Percentiles rank a stretch among this genome's conserved stretches.
Evolutionary conservation across 2,329 filamentous ascomycete species (phyloP).

Genomic region (Colletotrichum tanaceti): DNA sequence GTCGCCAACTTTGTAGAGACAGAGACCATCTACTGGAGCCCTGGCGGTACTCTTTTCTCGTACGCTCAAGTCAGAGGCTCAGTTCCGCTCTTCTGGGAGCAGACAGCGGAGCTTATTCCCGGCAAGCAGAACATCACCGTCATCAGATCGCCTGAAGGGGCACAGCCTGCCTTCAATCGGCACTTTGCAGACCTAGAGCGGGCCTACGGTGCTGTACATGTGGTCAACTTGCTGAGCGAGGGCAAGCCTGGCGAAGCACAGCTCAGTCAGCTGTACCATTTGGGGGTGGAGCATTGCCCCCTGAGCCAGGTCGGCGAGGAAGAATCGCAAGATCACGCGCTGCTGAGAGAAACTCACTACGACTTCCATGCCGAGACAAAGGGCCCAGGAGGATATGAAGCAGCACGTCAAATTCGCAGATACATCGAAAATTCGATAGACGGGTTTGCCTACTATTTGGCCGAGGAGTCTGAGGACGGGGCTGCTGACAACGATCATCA

Average conservation of each 20-base stretch:
- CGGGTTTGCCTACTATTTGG: slow-evolving; percentile 91
- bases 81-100: slow-evolving; percentile 97
- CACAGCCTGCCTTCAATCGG: slow-evolving; percentile 93
- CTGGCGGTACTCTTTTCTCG: slow-evolving; percentile 83
- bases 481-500: slow-evolving; percentile 52
- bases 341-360: slow-evolving; percentile 86
- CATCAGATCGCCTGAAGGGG: slow-evolving; percentile 88
- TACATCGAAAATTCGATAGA: slow-evolving; percentile 84
- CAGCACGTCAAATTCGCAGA: slow-evolving; percentile 83
- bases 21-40: slow-evolving; percentile 91
- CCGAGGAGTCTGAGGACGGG: slow-evolving; percentile 74
- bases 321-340: slow-evolving; percentile 73
- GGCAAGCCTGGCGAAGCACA: slow-evolving; percentile 88
- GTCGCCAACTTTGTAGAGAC: slow-evolving; percentile 99
- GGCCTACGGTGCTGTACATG: slow-evolving; percentile 89
- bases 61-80: slow-evolving; percentile 94
- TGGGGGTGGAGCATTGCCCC: slow-evolving; percentile 79
- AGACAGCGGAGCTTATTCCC: slow-evolving; percentile 85
- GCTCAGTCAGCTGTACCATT: slow-evolving; percentile 81
- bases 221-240: slow-evolving; percentile 93
- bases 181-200: slow-evolving; percentile 91
- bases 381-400: slow-evolving; percentile 87
- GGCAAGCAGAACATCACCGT: slow-evolving; percentile 95
- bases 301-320: slow-evolving; percentile 71
- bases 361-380: slow-evolving; percentile 97